Conservation (phyloP, 331 rosid genomes). For the Arachis monticola region DNA sequence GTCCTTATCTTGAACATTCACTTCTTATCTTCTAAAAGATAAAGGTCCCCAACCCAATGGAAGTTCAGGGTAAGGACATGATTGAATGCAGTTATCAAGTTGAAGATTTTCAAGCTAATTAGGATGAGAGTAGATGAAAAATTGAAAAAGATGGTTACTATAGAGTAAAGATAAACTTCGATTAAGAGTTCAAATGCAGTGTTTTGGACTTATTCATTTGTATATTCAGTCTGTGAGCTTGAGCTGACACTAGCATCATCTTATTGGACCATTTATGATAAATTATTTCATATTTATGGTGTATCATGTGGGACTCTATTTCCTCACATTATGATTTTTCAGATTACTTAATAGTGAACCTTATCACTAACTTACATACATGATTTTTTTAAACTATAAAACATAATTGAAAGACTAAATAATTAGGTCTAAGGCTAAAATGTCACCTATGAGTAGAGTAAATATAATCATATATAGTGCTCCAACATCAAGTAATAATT, state of each 20-base stretch:
- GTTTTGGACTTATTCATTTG: background rate
- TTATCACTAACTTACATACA: background rate
- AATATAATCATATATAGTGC: background rate
- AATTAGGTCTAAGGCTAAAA: background rate
- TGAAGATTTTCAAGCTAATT: background rate
- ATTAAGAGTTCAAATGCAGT: background rate
- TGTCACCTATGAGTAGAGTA: background rate
- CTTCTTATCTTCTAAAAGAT: background rate
- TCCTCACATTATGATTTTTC: background rate
- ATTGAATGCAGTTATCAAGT: slow-evolving; percentile 4
- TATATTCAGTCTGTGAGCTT: background rate
- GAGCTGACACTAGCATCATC: background rate
- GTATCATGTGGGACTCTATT: too few relatives aligned
- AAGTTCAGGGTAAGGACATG: background rate
- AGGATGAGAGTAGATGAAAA: background rate
- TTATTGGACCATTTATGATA: background rate
- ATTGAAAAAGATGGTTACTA: background rate
- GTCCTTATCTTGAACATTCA: slow-evolving; percentile 10
- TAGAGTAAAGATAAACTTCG: background rate
- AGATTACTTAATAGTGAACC: background rate
- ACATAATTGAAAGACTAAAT: background rate
- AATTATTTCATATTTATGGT: background rate
- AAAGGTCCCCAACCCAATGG: background rate
- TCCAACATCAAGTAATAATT: background rate
- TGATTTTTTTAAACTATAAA: background rate